Evolutionary conservation across 2,329 filamentous ascomycete genomes (phyloP).

Genomic region (Sphaerulina vaccinii): DNA sequence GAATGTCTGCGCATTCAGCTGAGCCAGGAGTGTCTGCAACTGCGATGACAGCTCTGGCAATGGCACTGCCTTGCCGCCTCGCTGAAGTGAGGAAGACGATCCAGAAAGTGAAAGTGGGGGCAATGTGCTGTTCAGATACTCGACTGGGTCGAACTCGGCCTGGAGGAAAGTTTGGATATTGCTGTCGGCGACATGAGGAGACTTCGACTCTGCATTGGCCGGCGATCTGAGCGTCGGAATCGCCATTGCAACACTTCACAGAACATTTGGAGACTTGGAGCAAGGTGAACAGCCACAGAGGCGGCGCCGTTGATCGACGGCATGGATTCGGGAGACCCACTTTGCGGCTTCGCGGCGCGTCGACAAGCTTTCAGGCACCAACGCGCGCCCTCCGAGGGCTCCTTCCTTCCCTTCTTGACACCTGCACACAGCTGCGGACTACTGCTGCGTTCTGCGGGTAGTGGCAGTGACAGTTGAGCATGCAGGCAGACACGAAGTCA

Average conservation of each 20-base stretch:
- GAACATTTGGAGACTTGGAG: too few relatives aligned
- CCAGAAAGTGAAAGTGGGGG: slow-evolving; percentile 66
- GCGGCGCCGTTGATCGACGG: not conserved
- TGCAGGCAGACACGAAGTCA: not conserved
- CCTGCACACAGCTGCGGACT: not conserved
- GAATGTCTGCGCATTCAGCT: slow-evolving; percentile 84
- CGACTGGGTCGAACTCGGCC: slow-evolving; percentile 75
- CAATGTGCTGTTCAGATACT: slow-evolving; percentile 78
- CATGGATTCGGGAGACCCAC: not conserved
- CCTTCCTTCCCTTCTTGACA: slow-evolving; percentile 1
- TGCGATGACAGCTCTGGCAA: slow-evolving; percentile 76
- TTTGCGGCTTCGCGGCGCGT: too few relatives aligned
- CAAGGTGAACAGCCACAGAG: too few relatives aligned
- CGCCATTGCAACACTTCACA: slow-evolving; percentile 12
- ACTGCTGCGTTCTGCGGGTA: not conserved
- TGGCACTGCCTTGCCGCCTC: slow-evolving; percentile 48
- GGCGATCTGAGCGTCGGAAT: slow-evolving; percentile 7
- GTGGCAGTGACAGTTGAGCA: not conserved
- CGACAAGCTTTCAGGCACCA: slow-evolving; percentile 11
- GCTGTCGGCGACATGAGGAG: slow-evolving; percentile 67
- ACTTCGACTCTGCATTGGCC: slow-evolving; percentile 38
- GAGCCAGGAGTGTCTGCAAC: slow-evolving; percentile 79
- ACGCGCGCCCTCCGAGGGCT: not conserved
- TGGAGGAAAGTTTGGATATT: slow-evolving; percentile 73
- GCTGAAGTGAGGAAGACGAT: slow-evolving; percentile 43